A percentile compares a stretch with the other conserved stretches of the same genome.
phyloP scores from a whole-genome alignment of 2,329 filamentous ascomycete genomes.

The Fusarium penzigii region DNA sequence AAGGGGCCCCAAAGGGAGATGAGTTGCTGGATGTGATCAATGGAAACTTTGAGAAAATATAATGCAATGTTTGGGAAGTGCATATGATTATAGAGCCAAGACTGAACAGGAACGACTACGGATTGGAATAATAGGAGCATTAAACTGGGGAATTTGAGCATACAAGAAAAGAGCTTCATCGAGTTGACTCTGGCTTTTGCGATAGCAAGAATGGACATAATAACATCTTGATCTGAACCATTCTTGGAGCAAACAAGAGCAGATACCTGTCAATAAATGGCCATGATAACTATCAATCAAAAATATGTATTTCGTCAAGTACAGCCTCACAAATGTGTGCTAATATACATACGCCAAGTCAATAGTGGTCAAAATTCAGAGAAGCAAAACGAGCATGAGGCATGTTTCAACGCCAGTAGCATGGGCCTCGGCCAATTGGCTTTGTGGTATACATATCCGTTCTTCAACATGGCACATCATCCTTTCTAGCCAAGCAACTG shows the following conservation, averaged over 20 bases:
- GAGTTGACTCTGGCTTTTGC: background rate
- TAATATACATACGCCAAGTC: background rate
- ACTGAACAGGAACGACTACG: too few species aligned
- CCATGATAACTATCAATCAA: background rate
- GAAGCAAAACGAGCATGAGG: background rate
- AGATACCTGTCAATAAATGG: background rate
- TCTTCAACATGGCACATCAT: background rate
- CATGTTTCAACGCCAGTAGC: background rate
- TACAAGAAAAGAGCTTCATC: too few species aligned
- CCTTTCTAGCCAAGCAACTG: background rate
- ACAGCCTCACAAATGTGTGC: background rate
- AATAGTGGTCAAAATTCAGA: too few species aligned
- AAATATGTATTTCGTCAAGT: background rate
- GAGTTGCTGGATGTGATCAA: constrained; percentile 67
- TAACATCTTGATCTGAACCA: background rate
- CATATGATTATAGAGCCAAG: background rate
- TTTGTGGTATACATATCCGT: background rate
- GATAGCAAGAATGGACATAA: background rate
- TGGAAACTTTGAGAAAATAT: constrained; percentile 32
- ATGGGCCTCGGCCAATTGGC: background rate
- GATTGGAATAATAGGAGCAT: too few species aligned
- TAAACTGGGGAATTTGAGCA: too few species aligned
- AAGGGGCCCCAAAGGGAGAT: constrained; percentile 69
- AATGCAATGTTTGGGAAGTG: background rate
- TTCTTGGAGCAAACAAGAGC: background rate